phyloP scores from a whole-genome alignment of 352 stramenopile genomes.

The Phytophthora quininea region DNA sequence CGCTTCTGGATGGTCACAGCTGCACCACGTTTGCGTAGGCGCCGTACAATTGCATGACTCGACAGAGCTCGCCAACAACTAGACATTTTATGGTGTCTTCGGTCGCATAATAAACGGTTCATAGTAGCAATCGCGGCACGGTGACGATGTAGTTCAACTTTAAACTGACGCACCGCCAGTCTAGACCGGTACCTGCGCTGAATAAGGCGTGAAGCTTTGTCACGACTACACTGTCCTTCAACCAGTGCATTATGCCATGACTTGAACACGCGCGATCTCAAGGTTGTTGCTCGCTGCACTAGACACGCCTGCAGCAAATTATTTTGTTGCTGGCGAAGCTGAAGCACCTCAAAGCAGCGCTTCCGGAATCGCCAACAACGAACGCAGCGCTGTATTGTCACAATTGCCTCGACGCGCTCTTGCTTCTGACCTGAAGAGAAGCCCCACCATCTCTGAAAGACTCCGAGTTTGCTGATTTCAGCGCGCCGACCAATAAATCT shows the following conservation, averaged over 20 bases:
- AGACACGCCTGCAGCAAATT: slow-evolving; percentile 48
- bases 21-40: slow-evolving; percentile 48
- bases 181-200: slow-evolving; percentile 46
- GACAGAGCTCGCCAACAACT: slow-evolving; percentile 46
- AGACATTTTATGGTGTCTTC: slow-evolving; percentile 33
- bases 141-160: slow-evolving; percentile 47
- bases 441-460: slow-evolving; percentile 43
- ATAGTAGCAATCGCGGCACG: slow-evolving; percentile 57
- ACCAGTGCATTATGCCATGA: slow-evolving; percentile 33
- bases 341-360: slow-evolving; percentile 44
- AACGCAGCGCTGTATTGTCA: slow-evolving; percentile 45
- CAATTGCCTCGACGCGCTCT: slow-evolving; percentile 37
- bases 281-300: slow-evolving; percentile 29
- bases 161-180: slow-evolving; percentile 41
- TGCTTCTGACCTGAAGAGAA: slow-evolving; percentile 43
- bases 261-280: slow-evolving; percentile 21
- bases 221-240: slow-evolving; percentile 13
- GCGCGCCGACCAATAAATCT: slow-evolving; percentile 42
- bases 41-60: slow-evolving; percentile 56
- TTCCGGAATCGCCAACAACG: slow-evolving; percentile 44
- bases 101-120: slow-evolving; percentile 49
- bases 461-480: slow-evolving; percentile 26
- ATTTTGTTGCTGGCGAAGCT: slow-evolving; percentile 39
- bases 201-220: slow-evolving; percentile 38
- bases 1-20: slow-evolving; percentile 61